Conservation (phyloP, 257 asterid genomes). For the Solanum sejunctum region DNA sequence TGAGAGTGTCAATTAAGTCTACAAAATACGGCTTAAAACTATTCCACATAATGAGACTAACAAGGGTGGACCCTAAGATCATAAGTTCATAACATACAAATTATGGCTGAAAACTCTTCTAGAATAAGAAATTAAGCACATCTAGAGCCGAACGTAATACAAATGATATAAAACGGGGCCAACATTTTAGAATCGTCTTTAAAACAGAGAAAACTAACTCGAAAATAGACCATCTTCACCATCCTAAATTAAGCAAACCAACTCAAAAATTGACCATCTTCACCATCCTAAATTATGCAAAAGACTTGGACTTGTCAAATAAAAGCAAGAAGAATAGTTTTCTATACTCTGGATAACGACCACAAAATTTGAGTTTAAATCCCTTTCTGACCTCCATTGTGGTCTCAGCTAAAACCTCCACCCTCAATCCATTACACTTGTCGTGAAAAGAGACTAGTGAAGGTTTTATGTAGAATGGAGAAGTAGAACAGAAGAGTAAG, state of each 20-base stretch:
- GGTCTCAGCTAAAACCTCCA: background rate
- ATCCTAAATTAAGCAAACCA: background rate
- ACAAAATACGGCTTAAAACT: background rate
- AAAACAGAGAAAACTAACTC: background rate
- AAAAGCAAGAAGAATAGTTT: background rate
- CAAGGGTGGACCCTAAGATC: background rate
- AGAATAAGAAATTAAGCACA: background rate
- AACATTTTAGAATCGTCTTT: background rate
- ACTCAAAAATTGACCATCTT: background rate
- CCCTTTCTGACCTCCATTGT: background rate
- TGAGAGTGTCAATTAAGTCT: background rate
- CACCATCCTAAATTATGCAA: background rate
- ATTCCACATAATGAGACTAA: background rate
- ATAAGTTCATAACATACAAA: background rate
- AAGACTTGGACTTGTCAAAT: background rate
- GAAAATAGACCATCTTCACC: background rate
- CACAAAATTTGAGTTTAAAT: background rate
- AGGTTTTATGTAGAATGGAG: background rate
- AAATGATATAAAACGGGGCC: background rate
- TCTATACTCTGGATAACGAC: background rate
- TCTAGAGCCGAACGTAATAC: background rate
- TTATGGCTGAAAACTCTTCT: background rate
- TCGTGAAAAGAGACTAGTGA: background rate
- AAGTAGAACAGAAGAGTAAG: background rate
- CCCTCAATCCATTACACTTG: background rate